phyloP scores from a whole-genome alignment of 371 early-diverging fungal genomes.

The Gilbertella persicaria region DNA sequence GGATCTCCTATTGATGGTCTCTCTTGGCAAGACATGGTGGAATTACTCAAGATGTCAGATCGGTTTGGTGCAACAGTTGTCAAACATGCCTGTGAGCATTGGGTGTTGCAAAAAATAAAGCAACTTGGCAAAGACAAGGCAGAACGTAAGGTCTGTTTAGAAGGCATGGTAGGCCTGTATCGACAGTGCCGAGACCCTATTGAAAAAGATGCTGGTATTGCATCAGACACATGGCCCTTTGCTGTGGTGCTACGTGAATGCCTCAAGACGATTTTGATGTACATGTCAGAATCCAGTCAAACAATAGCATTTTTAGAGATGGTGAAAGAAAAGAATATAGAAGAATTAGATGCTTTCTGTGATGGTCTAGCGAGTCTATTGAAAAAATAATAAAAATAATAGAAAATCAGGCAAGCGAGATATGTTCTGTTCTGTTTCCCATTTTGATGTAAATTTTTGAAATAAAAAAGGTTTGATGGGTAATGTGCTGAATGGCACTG shows the following conservation, averaged over 20 bases:
- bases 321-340: slow-evolving; percentile 18
- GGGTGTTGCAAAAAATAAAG: slow-evolving; percentile 24
- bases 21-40: slow-evolving; percentile 25
- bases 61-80: slow-evolving; percentile 24
- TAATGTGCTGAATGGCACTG: slow-evolving; percentile 11
- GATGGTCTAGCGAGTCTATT: slow-evolving; percentile 23
- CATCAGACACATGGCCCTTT: slow-evolving; percentile 35
- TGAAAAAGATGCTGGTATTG: slow-evolving; percentile 23
- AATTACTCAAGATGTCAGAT: slow-evolving; percentile 32
- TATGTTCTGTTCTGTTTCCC: slow-evolving; percentile 30
- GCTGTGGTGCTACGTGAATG: slow-evolving; percentile 10
- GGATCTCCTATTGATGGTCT: background rate
- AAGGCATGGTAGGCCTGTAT: slow-evolving; percentile 28
- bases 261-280: slow-evolving; percentile 8
- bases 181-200: slow-evolving; percentile 28
- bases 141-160: slow-evolving; percentile 1
- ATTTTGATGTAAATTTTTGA: slow-evolving; percentile 31
- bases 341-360: slow-evolving; percentile 33
- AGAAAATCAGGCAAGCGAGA: slow-evolving; percentile 1
- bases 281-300: slow-evolving; percentile 11
- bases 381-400: slow-evolving; percentile 3
- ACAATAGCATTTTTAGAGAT: slow-evolving; percentile 22
- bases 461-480: slow-evolving; percentile 3
- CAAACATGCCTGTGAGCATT: slow-evolving; percentile 23
- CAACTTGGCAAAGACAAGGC: background rate